Conservation (phyloP, 2,329 filamentous ascomycete genomes). For the Ambrosiella beaveri region DNA sequence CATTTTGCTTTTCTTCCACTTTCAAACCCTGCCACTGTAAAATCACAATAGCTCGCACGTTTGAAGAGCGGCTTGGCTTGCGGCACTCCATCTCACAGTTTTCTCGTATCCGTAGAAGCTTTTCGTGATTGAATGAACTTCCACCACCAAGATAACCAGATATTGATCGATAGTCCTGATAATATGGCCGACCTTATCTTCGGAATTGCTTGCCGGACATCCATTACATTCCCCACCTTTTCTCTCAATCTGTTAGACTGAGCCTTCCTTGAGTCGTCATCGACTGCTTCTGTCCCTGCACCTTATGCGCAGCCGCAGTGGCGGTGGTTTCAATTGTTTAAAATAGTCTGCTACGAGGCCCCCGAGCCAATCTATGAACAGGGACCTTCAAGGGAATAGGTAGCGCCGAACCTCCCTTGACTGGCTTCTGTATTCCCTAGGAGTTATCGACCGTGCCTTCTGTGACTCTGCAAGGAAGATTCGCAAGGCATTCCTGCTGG, state of each 20-base stretch:
- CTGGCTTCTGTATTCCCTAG: neutral
- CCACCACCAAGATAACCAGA: too few species aligned
- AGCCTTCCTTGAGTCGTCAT: neutral
- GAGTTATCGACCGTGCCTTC: neutral
- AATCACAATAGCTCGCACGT: neutral
- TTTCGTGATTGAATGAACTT: too few species aligned
- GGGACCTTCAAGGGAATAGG: neutral
- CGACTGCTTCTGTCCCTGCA: neutral
- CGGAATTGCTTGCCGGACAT: neutral
- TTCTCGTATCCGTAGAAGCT: too few species aligned
- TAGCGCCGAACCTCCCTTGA: neutral
- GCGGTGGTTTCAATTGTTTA: constrained; percentile 5
- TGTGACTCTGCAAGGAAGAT: neutral
- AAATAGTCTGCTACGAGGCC: constrained; percentile 7
- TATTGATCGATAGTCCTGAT: too few species aligned
- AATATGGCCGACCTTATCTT: neutral
- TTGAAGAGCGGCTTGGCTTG: neutral
- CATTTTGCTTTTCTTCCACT: neutral
- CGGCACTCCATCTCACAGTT: neutral
- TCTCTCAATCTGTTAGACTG: neutral
- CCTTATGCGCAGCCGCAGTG: neutral
- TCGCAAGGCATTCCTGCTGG: neutral
- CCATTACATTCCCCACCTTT: neutral
- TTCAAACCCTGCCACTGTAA: neutral
- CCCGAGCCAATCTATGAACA: constrained; percentile 4